phyloP scores from a whole-genome alignment of 805 yeast genomes.

The Hanseniaspora taiwanica region DNA sequence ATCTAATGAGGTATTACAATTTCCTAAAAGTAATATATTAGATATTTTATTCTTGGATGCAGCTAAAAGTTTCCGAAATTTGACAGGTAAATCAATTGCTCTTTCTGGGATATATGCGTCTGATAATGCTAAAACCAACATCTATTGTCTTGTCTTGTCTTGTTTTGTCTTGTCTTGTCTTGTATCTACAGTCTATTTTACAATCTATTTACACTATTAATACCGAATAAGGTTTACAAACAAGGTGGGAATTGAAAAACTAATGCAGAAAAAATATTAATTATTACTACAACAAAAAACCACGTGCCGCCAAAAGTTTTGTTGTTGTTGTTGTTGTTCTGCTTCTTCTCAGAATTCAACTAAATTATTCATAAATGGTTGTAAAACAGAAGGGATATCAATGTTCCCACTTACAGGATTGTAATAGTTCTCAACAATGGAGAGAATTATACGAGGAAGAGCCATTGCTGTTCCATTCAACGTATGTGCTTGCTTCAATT shows the following conservation, averaged over 20 bases:
- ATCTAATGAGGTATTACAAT: conserved; percentile 53
- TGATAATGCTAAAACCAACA: conserved; percentile 74
- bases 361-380: conserved; percentile 60
- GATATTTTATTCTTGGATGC: conserved; percentile 69
- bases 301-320: too few relatives aligned
- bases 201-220: too few relatives aligned
- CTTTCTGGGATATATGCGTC: conserved; percentile 86
- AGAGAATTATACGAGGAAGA: conserved; percentile 79
- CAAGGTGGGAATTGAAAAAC: not conserved
- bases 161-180: not conserved
- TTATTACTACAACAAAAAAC: too few relatives aligned
- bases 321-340: too few relatives aligned
- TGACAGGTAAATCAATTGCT: conserved; percentile 43
- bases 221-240: too few relatives aligned
- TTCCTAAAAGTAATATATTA: conserved; percentile 78
- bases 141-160: conserved; percentile 15
- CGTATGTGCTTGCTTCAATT: conserved; percentile 51
- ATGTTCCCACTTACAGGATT: conserved; percentile 43
- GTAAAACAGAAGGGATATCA: conserved; percentile 52
- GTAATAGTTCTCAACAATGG: conserved; percentile 78
- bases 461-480: conserved; percentile 95
- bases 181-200: too few relatives aligned
- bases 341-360: conserved; percentile 19
- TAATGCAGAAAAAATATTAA: too few relatives aligned
- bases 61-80: conserved; percentile 48